Evolutionary conservation across 2,329 filamentous ascomycete species (phyloP).

Genomic region (Blastomyces parvus): DNA sequence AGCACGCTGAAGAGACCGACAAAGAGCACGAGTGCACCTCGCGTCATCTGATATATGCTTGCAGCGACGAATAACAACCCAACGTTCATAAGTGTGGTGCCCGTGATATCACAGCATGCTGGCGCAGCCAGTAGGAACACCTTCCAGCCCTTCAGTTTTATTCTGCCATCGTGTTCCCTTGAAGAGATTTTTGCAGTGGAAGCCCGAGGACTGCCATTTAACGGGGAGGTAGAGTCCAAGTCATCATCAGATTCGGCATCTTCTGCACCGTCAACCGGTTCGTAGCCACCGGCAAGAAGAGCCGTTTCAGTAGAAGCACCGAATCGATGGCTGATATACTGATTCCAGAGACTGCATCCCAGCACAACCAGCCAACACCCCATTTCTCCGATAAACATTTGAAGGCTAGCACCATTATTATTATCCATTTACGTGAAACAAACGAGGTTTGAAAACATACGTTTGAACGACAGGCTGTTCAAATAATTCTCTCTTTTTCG

Average conservation of each 20-base stretch:
- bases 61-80: slow-evolving; percentile 88
- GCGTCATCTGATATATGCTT: slow-evolving; percentile 97
- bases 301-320: slow-evolving; percentile 33
- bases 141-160: slow-evolving; percentile 58
- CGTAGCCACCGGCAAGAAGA: slow-evolving; percentile 50
- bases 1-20: slow-evolving; percentile 91
- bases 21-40: slow-evolving; percentile 87
- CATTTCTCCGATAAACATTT: slow-evolving; percentile 97
- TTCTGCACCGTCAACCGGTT: slow-evolving; percentile 49
- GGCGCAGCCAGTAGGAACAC: slow-evolving; percentile 71
- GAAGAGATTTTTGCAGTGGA: slow-evolving; percentile 43
- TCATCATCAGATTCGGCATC: slow-evolving; percentile 39
- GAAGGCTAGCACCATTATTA: slow-evolving; percentile 41
- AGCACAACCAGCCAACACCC: slow-evolving; percentile 90
- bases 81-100: slow-evolving; percentile 95
- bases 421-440: background rate
- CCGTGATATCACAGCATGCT: slow-evolving; percentile 85
- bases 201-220: slow-evolving; percentile 38
- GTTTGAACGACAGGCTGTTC: slow-evolving; percentile 96
- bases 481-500: slow-evolving; percentile 60
- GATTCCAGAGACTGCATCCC: slow-evolving; percentile 55
- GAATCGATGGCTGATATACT: slow-evolving; percentile 37
- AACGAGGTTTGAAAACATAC: slow-evolving; percentile 25
- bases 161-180: slow-evolving; percentile 45
- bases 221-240: slow-evolving; percentile 34